Evolutionary conservation across 805 yeast species (phyloP).

Genomic region (fission yeast (Schizosaccharomyces pombe)): DNA sequence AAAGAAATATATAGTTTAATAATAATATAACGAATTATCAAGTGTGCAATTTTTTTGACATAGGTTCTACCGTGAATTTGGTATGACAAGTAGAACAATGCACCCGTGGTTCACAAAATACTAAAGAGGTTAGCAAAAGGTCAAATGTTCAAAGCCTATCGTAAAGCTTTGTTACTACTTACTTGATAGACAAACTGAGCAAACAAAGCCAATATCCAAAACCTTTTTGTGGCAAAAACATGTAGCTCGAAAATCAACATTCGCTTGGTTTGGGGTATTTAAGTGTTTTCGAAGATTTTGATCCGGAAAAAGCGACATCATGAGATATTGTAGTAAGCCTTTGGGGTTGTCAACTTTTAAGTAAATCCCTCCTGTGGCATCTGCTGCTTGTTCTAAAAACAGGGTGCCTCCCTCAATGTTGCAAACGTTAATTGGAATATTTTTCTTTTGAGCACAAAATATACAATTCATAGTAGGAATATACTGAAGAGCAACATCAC

Average conservation of each 20-base stretch:
- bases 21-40: too few relatives aligned
- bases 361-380: conserved; percentile 81
- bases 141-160: neutral
- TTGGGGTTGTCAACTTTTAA: conserved; percentile 39
- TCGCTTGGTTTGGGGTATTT: conserved; percentile 57
- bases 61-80: neutral
- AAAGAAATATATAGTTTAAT: too few relatives aligned
- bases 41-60: too few relatives aligned
- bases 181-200: conserved; percentile 46
- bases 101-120: neutral
- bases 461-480: conserved; percentile 88
- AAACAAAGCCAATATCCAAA: conserved; percentile 81
- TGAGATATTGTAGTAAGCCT: conserved; percentile 62
- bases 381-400: conserved; percentile 84
- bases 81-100: neutral
- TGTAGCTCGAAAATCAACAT: conserved; percentile 83
- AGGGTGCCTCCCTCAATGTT: conserved; percentile 43
- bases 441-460: conserved; percentile 81
- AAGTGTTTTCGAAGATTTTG: conserved; percentile 59
- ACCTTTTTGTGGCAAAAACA: conserved; percentile 78
- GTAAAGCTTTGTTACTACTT: neutral
- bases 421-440: conserved; percentile 73
- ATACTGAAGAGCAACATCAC: conserved; percentile 57
- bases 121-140: neutral
- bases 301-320: conserved; percentile 54